Evolutionary conservation across 179 eudicot species (phyloP), one percentile per base, ranked within the genome.

Genomic region (Patellifolia procumbens): DNA sequence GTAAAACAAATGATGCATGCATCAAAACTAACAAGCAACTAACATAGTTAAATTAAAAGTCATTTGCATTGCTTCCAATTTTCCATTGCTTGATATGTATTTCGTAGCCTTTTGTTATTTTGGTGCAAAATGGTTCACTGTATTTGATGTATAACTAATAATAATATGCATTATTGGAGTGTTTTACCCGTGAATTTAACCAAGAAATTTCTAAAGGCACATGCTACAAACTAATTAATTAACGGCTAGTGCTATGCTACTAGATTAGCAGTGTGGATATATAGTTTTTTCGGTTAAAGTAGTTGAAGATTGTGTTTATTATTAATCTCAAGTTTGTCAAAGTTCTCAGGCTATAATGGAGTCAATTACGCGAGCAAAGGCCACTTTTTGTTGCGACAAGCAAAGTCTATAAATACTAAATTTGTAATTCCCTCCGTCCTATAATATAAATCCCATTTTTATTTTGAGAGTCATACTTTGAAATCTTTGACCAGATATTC

Each of bases 1-100:
- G 45, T 39, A 39, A n/a, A 53, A 53, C 24, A n/a, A n/a, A 8
- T n/a, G 26, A 53, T 53, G n/a, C 58, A 53, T 53, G 28, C n/a
- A n/a, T 53, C 58, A 53, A 53, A 53, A 53, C 58, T 19, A 53
- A n/a, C 58, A 53, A n/a, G 58, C 58, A 53, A 53, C 58, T 53
- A 53, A 52, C 20, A 5, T 53, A n/a, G 59, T n/a, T 20, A 22
- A 19, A n/a, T 1, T 19, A 17, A 4, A 4, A 53, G 59, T 53
- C 59, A 53, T 7, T 53, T 39, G 45, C 45, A 39, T 39, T 39
- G 9, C 9, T 39, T 7, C 45, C n/a, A n/a, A n/a, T n/a, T n/a
- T 39, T 39, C 45, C 45, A 39, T 39, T 53, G n/a, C 59, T n/a
- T 53, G 28, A 53, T 49, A n/a, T 0, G 45, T 39, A 39, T 39